These are phyloP conservation scores for Irpex rosettiformis DNA, from an alignment of 1,284 basidiomycete species.

Conservation along the genomic window DNA sequence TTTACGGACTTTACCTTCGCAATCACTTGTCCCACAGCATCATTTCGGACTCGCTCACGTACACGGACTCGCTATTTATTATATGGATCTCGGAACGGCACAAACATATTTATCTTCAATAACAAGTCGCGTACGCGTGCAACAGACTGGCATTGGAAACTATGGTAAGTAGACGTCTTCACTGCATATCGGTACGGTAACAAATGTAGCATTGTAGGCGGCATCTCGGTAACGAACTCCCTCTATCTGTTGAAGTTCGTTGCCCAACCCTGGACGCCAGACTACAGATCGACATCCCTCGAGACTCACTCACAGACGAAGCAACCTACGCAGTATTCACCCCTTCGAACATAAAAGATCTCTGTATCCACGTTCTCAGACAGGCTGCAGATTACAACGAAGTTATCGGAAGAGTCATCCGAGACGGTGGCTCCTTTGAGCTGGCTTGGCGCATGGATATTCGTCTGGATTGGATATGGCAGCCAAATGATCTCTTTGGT, in stretches of 20 bases:
- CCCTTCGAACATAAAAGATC: conserved; percentile 53
- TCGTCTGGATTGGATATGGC: conserved; percentile 80
- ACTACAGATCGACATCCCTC: conserved; percentile 64
- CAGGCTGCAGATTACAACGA: conserved; percentile 58
- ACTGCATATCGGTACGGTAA: not conserved
- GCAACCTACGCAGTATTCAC: conserved; percentile 46
- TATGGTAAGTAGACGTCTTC: conserved; percentile 50
- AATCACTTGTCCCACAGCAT: conserved; percentile 61
- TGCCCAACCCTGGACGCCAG: conserved; percentile 50
- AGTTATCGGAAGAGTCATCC: conserved; percentile 52
- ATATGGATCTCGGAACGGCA: conserved; percentile 53
- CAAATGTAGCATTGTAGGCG: conserved; percentile 42
- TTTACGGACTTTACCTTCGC: conserved; percentile 81
- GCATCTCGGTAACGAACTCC: conserved; percentile 48
- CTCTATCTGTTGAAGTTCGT: conserved; percentile 42
- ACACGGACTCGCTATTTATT: conserved; percentile 40
- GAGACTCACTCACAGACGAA: conserved; percentile 29
- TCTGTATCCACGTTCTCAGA: conserved; percentile 53
- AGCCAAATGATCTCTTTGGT: conserved; percentile 61
- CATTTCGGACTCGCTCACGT: conserved; percentile 33
- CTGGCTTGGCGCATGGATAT: conserved; percentile 75
- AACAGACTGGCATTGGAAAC: conserved; percentile 80
- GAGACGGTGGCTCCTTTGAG: conserved; percentile 57
- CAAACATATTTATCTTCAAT: conserved; percentile 79
- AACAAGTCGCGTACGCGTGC: conserved; percentile 66